Percentiles rank a stretch among this genome's conserved stretches.
Evolutionary conservation across 169 alveolate species (phyloP).

Genomic region (Pseudocohnilembus persalinus): DNA sequence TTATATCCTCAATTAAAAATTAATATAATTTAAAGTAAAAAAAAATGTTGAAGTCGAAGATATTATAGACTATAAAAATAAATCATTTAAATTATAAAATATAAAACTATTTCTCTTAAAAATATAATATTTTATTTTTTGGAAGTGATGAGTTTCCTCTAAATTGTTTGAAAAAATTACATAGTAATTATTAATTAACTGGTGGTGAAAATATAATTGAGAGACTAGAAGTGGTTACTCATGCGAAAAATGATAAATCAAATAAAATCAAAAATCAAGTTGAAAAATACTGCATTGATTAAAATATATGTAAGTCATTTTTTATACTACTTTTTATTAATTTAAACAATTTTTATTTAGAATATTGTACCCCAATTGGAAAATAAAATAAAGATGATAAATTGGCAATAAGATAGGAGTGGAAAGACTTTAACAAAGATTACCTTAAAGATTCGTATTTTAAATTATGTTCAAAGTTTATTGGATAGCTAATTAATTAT

Average conservation of each 20-base stretch:
- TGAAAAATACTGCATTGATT: conserved; percentile 9
- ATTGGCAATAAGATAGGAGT: conserved; percentile 14
- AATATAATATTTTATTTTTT: conserved; percentile 16
- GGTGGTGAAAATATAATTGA: not conserved
- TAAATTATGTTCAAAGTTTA: no score
- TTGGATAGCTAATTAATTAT: not conserved
- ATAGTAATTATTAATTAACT: not conserved
- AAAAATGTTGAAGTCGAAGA: no score
- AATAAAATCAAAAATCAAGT: conserved; percentile 13
- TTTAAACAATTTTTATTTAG: not conserved
- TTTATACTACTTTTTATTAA: not conserved
- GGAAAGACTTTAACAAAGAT: not conserved
- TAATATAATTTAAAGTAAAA: no score
- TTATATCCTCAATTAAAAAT: no score
- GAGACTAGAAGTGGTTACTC: conserved; percentile 4
- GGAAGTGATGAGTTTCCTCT: conserved; percentile 22
- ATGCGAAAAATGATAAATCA: not conserved
- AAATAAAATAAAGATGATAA: not conserved
- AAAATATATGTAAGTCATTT: not conserved
- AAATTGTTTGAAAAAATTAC: conserved; percentile 3
- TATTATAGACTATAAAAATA: no score
- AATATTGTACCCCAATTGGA: conserved; percentile 4
- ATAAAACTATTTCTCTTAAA: no score
- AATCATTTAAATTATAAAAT: no score
- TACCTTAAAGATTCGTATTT: not conserved